Evolutionary conservation across 441 rosid genomes (phyloP).

Genomic region (Arabidopsis lyrata): DNA sequence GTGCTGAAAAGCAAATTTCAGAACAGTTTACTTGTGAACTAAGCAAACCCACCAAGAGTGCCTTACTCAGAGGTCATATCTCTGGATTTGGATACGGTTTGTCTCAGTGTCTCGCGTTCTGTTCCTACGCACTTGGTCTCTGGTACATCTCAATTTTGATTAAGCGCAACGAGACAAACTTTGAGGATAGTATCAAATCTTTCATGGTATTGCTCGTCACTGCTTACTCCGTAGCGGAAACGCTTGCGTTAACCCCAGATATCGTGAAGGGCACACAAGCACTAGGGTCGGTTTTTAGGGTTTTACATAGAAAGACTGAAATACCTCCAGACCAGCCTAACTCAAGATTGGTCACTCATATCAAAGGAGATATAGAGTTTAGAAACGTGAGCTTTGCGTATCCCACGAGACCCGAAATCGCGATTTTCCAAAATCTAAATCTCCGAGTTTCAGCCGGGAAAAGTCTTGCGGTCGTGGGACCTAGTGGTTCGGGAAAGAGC

Average conservation of each 20-base stretch:
- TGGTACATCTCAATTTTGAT: slow-evolving; percentile 83
- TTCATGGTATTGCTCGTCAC: slow-evolving; percentile 79
- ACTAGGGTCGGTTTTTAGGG: slow-evolving; percentile 68
- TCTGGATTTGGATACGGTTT: slow-evolving; percentile 81
- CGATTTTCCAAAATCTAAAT: slow-evolving; percentile 58
- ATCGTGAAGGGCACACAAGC: slow-evolving; percentile 88
- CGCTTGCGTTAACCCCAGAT: slow-evolving; percentile 84
- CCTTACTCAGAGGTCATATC: slow-evolving; percentile 71
- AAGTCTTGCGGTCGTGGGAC: slow-evolving; percentile 80
- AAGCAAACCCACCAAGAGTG: slow-evolving; percentile 65
- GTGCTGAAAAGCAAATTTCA: slow-evolving; percentile 68
- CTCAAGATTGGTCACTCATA: slow-evolving; percentile 49
- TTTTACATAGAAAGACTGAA: slow-evolving; percentile 61
- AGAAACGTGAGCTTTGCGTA: slow-evolving; percentile 67
- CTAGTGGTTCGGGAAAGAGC: slow-evolving; percentile 90
- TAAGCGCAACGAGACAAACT: slow-evolving; percentile 55
- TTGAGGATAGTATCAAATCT: slow-evolving; percentile 64
- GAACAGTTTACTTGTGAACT: slow-evolving; percentile 66
- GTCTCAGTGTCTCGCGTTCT: slow-evolving; percentile 63
- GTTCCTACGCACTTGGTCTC: slow-evolving; percentile 85
- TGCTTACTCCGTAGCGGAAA: slow-evolving; percentile 71
- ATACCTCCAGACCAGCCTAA: slow-evolving; percentile 53
- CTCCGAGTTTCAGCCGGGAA: slow-evolving; percentile 62
- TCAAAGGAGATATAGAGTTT: slow-evolving; percentile 67
- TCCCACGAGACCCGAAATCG: slow-evolving; percentile 69